Base-by-base conservation (phyloP, 1,284 basidiomycete species). In the Moniliophthora roreri region DNA sequence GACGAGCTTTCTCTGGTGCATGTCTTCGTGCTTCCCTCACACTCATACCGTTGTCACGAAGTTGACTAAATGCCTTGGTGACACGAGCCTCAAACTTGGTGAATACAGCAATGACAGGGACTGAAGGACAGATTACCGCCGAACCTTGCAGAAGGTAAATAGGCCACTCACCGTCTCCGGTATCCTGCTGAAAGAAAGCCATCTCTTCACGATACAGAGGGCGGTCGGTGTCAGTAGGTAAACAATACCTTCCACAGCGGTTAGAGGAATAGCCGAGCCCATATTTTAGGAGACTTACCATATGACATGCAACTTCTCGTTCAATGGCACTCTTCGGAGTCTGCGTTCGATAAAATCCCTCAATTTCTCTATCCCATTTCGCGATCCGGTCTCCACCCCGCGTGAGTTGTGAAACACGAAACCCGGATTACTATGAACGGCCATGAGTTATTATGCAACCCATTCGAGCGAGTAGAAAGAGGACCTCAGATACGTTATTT, bases 81-180 rank as follows among this genome's bases (percentile, higher is more conserved):
- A 48, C 26, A 5, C 44, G 34, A 28, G 34, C 23, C 23, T 55
- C 53, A 28, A 51, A 55, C 46, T 55, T 55, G 16, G 53, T 55
- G 50, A 55, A 51, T 20, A 55, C 48, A 21, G 53, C 49, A 26
- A 55, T 51, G 8, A 55, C 53, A 11, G 53, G 53, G 13, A 55
- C 53, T 55, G 18, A 8, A 32, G 10, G 23, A 11, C 16, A 20
- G 39, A 28, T 39, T 11, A 13, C 34, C 6, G 20, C 35, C 11
- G 18, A 18, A 16, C 15, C 11, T 1, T 21, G 20, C 6, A 34
- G 23, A 24, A 18, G 4, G 42, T n/a, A 23, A 13, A 21, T 15
- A 10, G n/a, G n/a, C 21, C 15, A 47, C 36, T n/a, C 16, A 51
- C 42, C 46, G 11, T 44, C 49, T 21, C 37, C 24, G 16, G 38